These are phyloP conservation scores for Solanum hybrid DNA, from an alignment of 305 asterid species.

Conservation along the genomic window DNA sequence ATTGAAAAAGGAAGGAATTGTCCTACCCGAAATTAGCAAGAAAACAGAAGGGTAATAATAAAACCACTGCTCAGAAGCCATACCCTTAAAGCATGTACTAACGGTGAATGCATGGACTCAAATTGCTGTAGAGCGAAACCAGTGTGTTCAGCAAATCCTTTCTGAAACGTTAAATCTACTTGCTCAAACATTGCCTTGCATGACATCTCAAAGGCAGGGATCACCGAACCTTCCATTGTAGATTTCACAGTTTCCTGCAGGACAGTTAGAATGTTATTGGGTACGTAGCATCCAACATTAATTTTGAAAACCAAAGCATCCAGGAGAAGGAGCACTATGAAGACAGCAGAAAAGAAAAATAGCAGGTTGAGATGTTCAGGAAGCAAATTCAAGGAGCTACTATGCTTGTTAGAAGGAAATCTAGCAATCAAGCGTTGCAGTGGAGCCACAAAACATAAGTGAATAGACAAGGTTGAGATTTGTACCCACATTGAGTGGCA, in stretches of 20 bases:
- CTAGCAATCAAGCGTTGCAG: neutral
- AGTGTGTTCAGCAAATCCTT: constrained; percentile 80
- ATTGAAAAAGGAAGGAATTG: neutral
- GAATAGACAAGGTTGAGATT: neutral
- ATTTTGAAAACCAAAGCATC: neutral
- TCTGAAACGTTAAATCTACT: constrained; percentile 70
- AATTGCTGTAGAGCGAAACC: constrained; percentile 59
- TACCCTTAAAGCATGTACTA: constrained; percentile 77
- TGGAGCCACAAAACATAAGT: neutral
- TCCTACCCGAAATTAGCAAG: neutral
- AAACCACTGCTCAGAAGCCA: neutral
- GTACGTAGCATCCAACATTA: neutral
- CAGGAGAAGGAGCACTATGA: neutral
- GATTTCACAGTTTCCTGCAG: constrained; percentile 73
- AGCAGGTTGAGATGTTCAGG: neutral
- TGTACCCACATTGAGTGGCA: neutral
- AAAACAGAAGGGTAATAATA: neutral
- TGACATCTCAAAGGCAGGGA: constrained; percentile 87
- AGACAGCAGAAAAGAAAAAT: neutral
- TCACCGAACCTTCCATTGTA: constrained; percentile 63
- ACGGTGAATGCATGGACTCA: constrained; percentile 73
- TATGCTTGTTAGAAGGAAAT: neutral
- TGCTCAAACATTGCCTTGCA: constrained; percentile 88
- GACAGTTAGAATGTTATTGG: constrained; percentile 8
- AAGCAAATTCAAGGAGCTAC: neutral